phyloP scores from a whole-genome alignment of 192 early-diverging fungal species.

The Entomortierella lignicola region DNA sequence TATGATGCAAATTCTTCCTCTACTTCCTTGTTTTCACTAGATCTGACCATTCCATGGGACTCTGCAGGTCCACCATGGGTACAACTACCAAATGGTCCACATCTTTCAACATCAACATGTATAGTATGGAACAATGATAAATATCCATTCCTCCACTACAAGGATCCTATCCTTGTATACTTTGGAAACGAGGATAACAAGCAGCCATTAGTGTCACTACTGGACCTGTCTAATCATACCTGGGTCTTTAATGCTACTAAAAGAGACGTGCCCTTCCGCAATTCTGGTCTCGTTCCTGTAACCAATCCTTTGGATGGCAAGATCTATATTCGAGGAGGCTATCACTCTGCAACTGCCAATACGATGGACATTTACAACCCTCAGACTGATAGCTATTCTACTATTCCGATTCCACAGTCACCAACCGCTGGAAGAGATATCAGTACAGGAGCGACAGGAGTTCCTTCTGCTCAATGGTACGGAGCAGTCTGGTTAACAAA shows the following conservation, averaged over 20 bases:
- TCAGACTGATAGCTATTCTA: conserved; percentile 1
- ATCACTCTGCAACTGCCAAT: not conserved
- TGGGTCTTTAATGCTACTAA: conserved; percentile 19
- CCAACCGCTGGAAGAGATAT: not conserved
- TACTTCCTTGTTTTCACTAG: not conserved
- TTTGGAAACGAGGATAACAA: conserved; percentile 17
- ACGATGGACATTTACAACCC: conserved; percentile 39
- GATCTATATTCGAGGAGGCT: conserved; percentile 39
- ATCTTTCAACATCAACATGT: not conserved
- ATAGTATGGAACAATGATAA: conserved; percentile 7
- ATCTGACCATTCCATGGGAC: not conserved
- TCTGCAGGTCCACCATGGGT: not conserved
- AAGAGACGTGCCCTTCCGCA: not conserved
- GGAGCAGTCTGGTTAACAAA: conserved; percentile 6
- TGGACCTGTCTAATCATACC: conserved; percentile 8
- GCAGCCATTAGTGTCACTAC: conserved; percentile 8
- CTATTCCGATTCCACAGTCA: conserved; percentile 4
- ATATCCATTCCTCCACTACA: not conserved
- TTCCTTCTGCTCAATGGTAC: conserved; percentile 22
- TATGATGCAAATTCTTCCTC: not conserved
- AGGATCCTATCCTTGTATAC: conserved; percentile 1
- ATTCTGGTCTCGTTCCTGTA: not conserved
- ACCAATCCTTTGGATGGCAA: conserved; percentile 30
- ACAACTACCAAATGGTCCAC: not conserved
- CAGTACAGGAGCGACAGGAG: conserved; percentile 7